Base-by-base conservation (phyloP, 306 rosid species). In the Sphenostylis stenocarpa region DNA sequence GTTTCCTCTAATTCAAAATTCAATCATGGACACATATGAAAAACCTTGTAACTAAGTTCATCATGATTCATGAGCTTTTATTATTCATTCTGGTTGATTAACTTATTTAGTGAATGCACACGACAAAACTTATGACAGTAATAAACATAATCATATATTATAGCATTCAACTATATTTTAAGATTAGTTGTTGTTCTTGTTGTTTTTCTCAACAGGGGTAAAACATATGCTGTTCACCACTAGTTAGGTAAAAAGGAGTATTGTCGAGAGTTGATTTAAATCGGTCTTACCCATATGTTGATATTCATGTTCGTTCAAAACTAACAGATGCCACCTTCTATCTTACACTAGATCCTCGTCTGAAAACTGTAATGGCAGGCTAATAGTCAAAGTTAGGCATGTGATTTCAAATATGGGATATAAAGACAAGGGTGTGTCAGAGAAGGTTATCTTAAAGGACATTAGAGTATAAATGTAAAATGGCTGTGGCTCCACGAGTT, bases 361-460 rank as follows among this genome's bases (percentile, higher is more conserved):
- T 61, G 62, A 77, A 53, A 81, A 47, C 47, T 77, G 77, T 73
- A 73, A 69, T 60, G 80, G 79, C 78, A 78, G 83, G 56, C 43
- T 81, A 69, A 47, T 81, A 63, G 88, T 81, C 88, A 85, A 81
- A 78, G 82, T 75, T 74, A 65, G 83, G 88, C 80, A 83, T 78
- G 77, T 73, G 83, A 85, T 45, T 73, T 74, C 84, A 69, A 26
- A 67, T 57, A 36, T 61, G 81, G 78, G 83, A 72, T 67, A 77
- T 72, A 51, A 67, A 77, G 87, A 80, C 85, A 84, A 80, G 7
- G 41, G 24, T 80, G 78, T 73, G 84, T 78, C 84, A 78, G 88
- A 81, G 16, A 69, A 55, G 67, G 77, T 69, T 78, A 77, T 81
- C 85, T 70, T 31, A 26, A 68, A 77, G 73, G 76, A 63, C 78